phyloP scores from a whole-genome alignment of 352 stramenopile genomes.

The Phytophthora europaea region DNA sequence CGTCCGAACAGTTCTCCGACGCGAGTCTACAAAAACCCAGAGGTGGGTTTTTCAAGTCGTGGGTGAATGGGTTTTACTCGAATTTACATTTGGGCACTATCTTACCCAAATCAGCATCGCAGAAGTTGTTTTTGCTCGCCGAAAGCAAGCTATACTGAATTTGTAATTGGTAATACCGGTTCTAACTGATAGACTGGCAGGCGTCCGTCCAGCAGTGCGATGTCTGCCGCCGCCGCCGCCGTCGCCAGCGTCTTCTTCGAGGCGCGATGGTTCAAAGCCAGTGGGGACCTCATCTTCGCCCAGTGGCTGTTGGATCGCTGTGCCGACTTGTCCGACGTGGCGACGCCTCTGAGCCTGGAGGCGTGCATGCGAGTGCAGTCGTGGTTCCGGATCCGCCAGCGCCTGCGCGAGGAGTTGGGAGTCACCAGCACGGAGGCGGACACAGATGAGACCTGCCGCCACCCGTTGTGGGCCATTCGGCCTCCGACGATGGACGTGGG shows the following conservation, averaged over 20 bases:
- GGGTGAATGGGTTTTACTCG: too few species aligned
- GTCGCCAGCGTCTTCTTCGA: not conserved
- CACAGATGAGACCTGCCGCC: not conserved
- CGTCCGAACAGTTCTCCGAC: too few species aligned
- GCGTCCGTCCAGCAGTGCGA: too few species aligned
- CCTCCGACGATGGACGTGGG: conserved; percentile 7
- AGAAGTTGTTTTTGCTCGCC: too few species aligned
- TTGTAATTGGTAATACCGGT: too few species aligned
- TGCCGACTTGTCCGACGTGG: conserved; percentile 37
- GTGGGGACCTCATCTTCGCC: conserved; percentile 47
- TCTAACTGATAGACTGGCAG: too few species aligned
- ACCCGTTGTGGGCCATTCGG: not conserved
- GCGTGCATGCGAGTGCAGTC: conserved; percentile 24
- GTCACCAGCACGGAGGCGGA: conserved; percentile 6
- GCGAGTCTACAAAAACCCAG: too few species aligned
- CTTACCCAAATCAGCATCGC: too few species aligned
- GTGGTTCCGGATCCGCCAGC: conserved; percentile 48
- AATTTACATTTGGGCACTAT: too few species aligned
- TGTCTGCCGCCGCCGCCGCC: too few species aligned
- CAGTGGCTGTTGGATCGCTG: conserved; percentile 65
- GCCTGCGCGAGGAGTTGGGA: conserved; percentile 46
- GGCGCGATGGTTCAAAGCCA: conserved; percentile 46
- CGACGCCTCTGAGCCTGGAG: conserved; percentile 20
- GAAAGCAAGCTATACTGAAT: too few species aligned
- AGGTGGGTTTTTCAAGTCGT: too few species aligned